Conservation (phyloP, 495 filamentous ascomycete genomes). For the Poronia punctata region DNA sequence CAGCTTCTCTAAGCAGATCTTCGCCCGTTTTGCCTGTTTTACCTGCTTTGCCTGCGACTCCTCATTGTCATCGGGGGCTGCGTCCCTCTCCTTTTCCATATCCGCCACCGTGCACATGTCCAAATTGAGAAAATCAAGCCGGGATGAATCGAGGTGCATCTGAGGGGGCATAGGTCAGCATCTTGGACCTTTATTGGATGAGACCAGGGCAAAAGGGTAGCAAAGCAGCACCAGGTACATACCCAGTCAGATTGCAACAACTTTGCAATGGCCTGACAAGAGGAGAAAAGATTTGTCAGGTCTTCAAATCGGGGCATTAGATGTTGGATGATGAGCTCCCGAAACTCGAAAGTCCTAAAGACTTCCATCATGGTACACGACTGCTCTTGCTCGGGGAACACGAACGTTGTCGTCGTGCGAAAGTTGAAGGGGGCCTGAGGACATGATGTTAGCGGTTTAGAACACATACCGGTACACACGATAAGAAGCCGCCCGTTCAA, state of each 20-base stretch:
- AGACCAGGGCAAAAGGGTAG: neutral
- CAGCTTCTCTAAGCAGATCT: too few species aligned
- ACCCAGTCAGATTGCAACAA: slow-evolving; percentile 2
- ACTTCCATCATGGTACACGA: neutral
- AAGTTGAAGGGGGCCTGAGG: slow-evolving; percentile 10
- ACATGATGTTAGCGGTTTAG: neutral
- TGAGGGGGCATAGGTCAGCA: neutral
- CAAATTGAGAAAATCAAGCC: neutral
- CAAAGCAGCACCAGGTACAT: neutral
- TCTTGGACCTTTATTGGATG: too few species aligned
- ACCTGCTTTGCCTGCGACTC: too few species aligned
- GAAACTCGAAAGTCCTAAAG: slow-evolving; percentile 10
- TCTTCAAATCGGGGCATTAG: slow-evolving; percentile 15
- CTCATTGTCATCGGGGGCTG: too few species aligned
- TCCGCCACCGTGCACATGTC: neutral
- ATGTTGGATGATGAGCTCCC: neutral
- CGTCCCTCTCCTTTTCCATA: neutral
- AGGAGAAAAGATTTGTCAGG: slow-evolving; percentile 11
- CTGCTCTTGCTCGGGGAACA: slow-evolving; percentile 1
- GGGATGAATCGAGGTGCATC: slow-evolving; percentile 2
- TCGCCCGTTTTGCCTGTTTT: too few species aligned
- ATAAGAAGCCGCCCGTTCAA: too few species aligned
- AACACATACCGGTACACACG: too few species aligned
- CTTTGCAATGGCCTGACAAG: slow-evolving; percentile 9
- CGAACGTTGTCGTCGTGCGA: neutral